phyloP scores from a whole-genome alignment of 495 filamentous ascomycete genomes.

The Lasiosphaeria miniovina region DNA sequence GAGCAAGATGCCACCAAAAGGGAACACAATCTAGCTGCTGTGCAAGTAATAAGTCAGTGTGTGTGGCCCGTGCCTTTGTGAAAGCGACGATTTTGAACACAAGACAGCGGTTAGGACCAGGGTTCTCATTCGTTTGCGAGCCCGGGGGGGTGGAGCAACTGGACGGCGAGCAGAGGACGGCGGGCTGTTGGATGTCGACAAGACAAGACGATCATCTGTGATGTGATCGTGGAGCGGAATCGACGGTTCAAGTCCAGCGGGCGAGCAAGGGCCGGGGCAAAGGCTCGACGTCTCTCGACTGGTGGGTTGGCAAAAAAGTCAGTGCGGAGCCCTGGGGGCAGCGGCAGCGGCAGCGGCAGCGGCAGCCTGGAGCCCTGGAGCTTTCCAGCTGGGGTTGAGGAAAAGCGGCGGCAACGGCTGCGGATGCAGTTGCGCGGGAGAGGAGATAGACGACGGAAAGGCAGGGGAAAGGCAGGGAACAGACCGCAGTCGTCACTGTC shows the following conservation, averaged over 20 bases:
- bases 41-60: slow-evolving; percentile 23
- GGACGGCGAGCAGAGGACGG: slow-evolving; percentile 15
- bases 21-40: slow-evolving; percentile 30
- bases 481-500: background rate
- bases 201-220: slow-evolving; percentile 22
- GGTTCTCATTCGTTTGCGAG: slow-evolving; percentile 41
- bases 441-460: slow-evolving; percentile 5
- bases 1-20: slow-evolving; percentile 23
- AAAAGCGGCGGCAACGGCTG: background rate
- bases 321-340: slow-evolving; percentile 17
- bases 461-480: slow-evolving; percentile 5
- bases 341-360: slow-evolving; percentile 10
- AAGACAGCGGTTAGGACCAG: slow-evolving; percentile 44
- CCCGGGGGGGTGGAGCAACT: slow-evolving; percentile 16
- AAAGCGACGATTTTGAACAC: slow-evolving; percentile 37
- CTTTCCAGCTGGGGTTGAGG: too few species aligned
- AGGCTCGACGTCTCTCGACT: background rate
- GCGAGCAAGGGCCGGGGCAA: slow-evolving; percentile 1
- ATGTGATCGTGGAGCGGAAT: slow-evolving; percentile 15
- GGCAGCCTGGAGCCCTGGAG: background rate
- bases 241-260: background rate
- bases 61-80: slow-evolving; percentile 36
- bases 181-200: background rate
- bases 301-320: slow-evolving; percentile 13
- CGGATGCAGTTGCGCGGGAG: slow-evolving; percentile 12